Evolutionary conservation across 78 protist genomes (phyloP).

Genomic region (Dictyostelium discoideum): DNA sequence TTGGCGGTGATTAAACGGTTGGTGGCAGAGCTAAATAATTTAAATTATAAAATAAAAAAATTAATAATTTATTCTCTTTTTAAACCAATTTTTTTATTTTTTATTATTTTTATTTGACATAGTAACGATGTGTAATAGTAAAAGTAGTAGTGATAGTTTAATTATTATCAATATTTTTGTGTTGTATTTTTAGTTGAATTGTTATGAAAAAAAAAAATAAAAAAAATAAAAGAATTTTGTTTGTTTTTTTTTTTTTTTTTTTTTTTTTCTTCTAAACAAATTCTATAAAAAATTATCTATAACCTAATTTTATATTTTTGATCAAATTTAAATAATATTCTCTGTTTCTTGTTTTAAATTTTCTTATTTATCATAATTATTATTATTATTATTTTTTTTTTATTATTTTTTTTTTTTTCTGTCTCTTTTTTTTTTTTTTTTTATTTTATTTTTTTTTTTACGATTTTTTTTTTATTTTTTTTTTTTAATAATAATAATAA

Average conservation of each 20-base stretch:
- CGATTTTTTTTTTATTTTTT: not conserved
- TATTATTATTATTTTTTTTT: too few species aligned
- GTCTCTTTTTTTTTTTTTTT: not conserved
- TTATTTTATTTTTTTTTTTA: too few species aligned
- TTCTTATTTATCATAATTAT: too few species aligned
- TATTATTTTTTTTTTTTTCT: too few species aligned
- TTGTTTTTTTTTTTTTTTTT: too few species aligned
- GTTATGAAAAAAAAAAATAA: too few species aligned
- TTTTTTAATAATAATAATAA: too few species aligned
- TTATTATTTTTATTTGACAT: not conserved
- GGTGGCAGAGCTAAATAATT: conserved; percentile 90
- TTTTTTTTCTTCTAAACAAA: not conserved
- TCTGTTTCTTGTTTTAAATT: too few species aligned
- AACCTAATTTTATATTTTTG: not conserved
- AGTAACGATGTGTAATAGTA: not conserved
- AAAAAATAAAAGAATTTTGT: too few species aligned
- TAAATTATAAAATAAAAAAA: not conserved
- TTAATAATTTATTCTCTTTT: not conserved
- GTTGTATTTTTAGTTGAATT: not conserved
- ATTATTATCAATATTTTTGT: not conserved
- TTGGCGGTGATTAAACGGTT: conserved; percentile 91
- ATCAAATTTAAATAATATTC: too few species aligned
- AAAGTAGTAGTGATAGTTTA: not conserved
- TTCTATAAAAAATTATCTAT: not conserved
- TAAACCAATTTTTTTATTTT: not conserved